Conservation (phyloP, 106 monocot species). For the Iris macrosiphon region DNA sequence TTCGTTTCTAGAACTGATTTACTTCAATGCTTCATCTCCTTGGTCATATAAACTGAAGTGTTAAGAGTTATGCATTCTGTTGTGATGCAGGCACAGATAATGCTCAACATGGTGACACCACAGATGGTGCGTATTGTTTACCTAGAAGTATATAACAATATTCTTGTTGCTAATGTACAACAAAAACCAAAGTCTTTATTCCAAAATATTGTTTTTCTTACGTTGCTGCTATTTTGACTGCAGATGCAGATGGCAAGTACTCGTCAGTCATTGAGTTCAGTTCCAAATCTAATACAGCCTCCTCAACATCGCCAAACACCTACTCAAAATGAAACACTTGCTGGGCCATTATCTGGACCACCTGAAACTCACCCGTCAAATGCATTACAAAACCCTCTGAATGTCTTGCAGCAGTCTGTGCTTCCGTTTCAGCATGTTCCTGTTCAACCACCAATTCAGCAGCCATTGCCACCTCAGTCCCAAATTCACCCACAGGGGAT, state of each 20-base stretch:
- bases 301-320: constrained; percentile 31
- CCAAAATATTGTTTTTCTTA: no score
- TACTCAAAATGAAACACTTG: no score
- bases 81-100: constrained; percentile 69
- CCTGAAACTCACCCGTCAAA: no score
- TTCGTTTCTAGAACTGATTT: no score
- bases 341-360: constrained; percentile 19
- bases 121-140: constrained; percentile 53
- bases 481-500: constrained; percentile 15
- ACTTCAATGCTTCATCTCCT: no score
- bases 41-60: no score
- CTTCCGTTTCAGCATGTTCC: constrained; percentile 19
- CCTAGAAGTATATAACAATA: background rate
- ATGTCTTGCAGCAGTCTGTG: constrained; percentile 17
- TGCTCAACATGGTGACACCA: constrained; percentile 77
- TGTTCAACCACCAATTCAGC: constrained; percentile 26
- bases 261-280: constrained; percentile 26
- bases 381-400: constrained; percentile 17
- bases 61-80: no score
- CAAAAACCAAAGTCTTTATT: no score
- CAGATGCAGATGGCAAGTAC: constrained; percentile 77
- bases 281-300: constrained; percentile 14
- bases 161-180: no score
- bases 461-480: constrained; percentile 11
- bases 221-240: constrained; percentile 10